Evolutionary conservation across 1,139 yeast species (phyloP), one percentile per base, ranked within the genome.

Genomic region (Protomyces lactucae-debilis): DNA sequence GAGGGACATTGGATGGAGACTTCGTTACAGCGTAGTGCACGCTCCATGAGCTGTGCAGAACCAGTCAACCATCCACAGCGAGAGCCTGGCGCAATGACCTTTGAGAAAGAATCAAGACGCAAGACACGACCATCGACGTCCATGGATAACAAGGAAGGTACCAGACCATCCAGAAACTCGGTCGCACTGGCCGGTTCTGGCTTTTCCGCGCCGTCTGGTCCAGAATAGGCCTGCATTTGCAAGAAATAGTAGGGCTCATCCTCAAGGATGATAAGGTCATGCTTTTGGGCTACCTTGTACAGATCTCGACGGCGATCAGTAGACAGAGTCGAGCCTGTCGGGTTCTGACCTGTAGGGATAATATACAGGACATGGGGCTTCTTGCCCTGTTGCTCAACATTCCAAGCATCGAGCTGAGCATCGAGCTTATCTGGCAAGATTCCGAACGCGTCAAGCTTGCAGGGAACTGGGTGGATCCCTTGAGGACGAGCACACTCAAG

Each of bases 291-390:
- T 69, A 90, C 74, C 66, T 82, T 79, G 77, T 90, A 90, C 68
- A 91, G 82, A 60, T 79, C 82, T 69, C 78, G 75, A 77, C 96
- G 88, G 77, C 97, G 84, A 72, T 86, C 91, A 18, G 73, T 76
- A 63, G 86, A 79, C 71, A 91, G 78, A 55, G 88, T 86, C 14
- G 93, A 86, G 51, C 97, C 97, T 40, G 97, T 90, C 66, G 97
- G 97, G 80, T 91, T 91, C 78, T 91, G 97, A 65, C 97, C 97
- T 28, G 97, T 91, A 69, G 91, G 85, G 71, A 91, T 88, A 55
- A 92, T 86, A 82, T 91, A 91, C 70, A 91, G 80, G 65, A 91
- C 79, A 75, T 86, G 88, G 68, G 95, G 95, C 75, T 81, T 83
- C 80, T 87, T 73, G 75, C 85, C 75, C 4, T 32, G 51, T 5